Evolutionary conservation across 768 basidiomycete species (phyloP).

Genomic region (Rhizopogon rudus): DNA sequence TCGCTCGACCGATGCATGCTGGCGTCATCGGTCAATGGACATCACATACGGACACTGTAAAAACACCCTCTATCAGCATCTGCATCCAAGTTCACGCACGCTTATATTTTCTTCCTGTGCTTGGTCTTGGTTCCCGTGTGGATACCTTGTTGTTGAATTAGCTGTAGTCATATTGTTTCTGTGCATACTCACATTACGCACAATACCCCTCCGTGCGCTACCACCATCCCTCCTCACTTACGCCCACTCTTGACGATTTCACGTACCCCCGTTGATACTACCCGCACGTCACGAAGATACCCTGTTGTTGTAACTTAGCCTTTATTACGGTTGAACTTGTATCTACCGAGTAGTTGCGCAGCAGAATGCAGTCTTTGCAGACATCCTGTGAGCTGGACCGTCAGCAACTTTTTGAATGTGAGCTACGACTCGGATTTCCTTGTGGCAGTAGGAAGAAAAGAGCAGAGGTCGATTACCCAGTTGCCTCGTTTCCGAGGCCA

Average conservation of each 20-base stretch:
- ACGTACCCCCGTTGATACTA: conserved; percentile 18
- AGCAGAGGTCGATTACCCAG: too few relatives aligned
- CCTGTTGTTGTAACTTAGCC: conserved; percentile 28
- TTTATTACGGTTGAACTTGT: conserved; percentile 22
- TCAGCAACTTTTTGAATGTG: too few relatives aligned
- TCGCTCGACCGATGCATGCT: conserved; percentile 28
- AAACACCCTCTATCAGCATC: conserved; percentile 15
- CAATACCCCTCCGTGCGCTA: conserved; percentile 15
- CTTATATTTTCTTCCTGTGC: conserved; percentile 13
- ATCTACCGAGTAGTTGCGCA: conserved; percentile 27
- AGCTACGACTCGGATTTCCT: too few relatives aligned
- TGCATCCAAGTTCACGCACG: conserved; percentile 22
- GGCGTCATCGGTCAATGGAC: conserved; percentile 26
- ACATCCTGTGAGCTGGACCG: conserved; percentile 1
- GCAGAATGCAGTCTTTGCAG: conserved; percentile 32
- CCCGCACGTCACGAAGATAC: conserved; percentile 29
- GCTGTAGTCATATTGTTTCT: conserved; percentile 27
- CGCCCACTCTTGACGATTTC: conserved; percentile 26
- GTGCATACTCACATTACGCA: conserved; percentile 26
- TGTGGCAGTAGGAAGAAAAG: too few relatives aligned
- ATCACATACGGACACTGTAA: conserved; percentile 20
- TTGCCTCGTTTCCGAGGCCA: too few relatives aligned
- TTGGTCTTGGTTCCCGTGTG: conserved; percentile 30
- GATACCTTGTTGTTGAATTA: conserved; percentile 34
- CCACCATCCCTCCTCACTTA: conserved; percentile 16